phyloP scores from a whole-genome alignment of 2,329 filamentous ascomycete species.

The Cladophialophora carrionii region DNA sequence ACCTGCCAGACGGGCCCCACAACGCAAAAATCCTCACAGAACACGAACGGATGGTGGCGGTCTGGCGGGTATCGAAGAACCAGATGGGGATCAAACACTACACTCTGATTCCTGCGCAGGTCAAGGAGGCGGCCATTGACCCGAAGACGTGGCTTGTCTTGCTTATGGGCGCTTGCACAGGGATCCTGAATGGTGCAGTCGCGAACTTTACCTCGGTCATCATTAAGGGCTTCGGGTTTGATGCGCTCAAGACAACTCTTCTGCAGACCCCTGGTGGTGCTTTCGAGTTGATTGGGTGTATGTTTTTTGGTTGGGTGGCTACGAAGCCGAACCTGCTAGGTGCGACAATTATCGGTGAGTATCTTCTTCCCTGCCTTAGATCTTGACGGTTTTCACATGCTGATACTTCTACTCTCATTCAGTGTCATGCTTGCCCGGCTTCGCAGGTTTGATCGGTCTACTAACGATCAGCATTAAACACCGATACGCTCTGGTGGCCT shows the following conservation, averaged over 20 bases:
- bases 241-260: slow-evolving; percentile 43
- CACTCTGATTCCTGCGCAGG: slow-evolving; percentile 44
- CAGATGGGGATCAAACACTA: slow-evolving; percentile 49
- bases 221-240: slow-evolving; percentile 52
- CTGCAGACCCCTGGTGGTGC: slow-evolving; percentile 45
- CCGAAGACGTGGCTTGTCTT: slow-evolving; percentile 46
- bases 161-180: slow-evolving; percentile 50
- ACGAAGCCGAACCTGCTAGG: slow-evolving; percentile 32
- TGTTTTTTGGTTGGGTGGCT: slow-evolving; percentile 28
- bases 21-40: slow-evolving; percentile 47
- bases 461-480: slow-evolving; percentile 52
- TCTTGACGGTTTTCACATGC: background rate
- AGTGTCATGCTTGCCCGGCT: slow-evolving; percentile 29
- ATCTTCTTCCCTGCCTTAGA: background rate
- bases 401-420: slow-evolving; percentile 40
- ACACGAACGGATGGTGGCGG: slow-evolving; percentile 47
- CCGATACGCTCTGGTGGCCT: slow-evolving; percentile 56
- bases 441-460: slow-evolving; percentile 57
- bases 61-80: slow-evolving; percentile 49
- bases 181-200: slow-evolving; percentile 56
- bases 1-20: slow-evolving; percentile 47
- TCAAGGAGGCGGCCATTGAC: slow-evolving; percentile 49
- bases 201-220: slow-evolving; percentile 54
- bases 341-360: slow-evolving; percentile 28
- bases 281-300: slow-evolving; percentile 40